Conservation (phyloP, 2,329 filamentous ascomycete species). For the Mycogone perniciosa region DNA sequence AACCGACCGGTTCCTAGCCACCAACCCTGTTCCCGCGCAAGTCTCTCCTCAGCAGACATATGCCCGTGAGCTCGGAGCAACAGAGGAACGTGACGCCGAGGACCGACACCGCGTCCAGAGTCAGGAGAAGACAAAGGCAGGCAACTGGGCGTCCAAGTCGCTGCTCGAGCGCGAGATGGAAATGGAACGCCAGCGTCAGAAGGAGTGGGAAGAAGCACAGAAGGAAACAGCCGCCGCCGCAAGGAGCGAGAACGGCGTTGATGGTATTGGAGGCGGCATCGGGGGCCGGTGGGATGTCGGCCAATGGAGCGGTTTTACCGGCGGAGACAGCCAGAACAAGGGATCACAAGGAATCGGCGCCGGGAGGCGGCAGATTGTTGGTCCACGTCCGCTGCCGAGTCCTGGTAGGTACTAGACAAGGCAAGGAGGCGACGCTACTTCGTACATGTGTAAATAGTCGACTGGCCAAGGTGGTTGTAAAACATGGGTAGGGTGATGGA, state of each 20-base stretch:
- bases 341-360: slow-evolving; percentile 61
- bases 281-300: slow-evolving; percentile 68
- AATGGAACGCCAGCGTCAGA: slow-evolving; percentile 67
- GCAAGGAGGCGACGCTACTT: background rate
- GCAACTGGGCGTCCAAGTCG: slow-evolving; percentile 60
- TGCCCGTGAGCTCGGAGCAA: slow-evolving; percentile 47
- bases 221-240: slow-evolving; percentile 53
- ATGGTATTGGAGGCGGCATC: slow-evolving; percentile 61
- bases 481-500: no score
- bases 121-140: slow-evolving; percentile 56
- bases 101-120: slow-evolving; percentile 53
- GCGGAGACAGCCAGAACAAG: slow-evolving; percentile 68
- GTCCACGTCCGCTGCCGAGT: slow-evolving; percentile 60
- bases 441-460: no score
- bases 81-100: slow-evolving; percentile 56
- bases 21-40: slow-evolving; percentile 44
- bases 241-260: slow-evolving; percentile 41
- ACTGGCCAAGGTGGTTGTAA: no score
- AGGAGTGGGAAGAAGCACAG: slow-evolving; percentile 74
- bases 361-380: slow-evolving; percentile 71
- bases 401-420: slow-evolving; percentile 20
- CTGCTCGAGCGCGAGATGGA: slow-evolving; percentile 77
- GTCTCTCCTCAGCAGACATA: slow-evolving; percentile 42
- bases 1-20: slow-evolving; percentile 52
- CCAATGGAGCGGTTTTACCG: slow-evolving; percentile 68